Percentiles rank a stretch among this genome's conserved stretches.
Conservation (phyloP, 305 asterid genomes). For the Striga hermonthica region DNA sequence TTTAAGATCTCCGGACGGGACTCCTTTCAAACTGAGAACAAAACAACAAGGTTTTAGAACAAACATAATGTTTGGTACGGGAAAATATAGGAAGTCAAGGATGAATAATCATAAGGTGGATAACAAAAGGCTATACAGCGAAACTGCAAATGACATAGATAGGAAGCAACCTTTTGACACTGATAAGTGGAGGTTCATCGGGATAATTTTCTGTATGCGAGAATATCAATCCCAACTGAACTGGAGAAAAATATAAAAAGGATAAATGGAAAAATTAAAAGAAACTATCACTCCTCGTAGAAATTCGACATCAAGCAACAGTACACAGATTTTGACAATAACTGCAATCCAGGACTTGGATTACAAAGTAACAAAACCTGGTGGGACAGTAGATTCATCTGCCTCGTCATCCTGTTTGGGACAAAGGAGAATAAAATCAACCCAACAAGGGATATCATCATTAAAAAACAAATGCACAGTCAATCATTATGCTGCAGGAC, state of each 20-base stretch:
- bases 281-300: conserved; percentile 27
- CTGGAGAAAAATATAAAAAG: conserved; percentile 42
- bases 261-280: too few species aligned
- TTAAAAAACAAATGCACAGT: conserved; percentile 15
- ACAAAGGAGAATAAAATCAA: conserved; percentile 23
- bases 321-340: conserved; percentile 28
- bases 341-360: conserved; percentile 9
- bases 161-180: conserved; percentile 50
- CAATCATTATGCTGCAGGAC: conserved; percentile 17
- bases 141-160: too few species aligned
- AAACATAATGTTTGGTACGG: too few species aligned
- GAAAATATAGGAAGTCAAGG: too few species aligned
- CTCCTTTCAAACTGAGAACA: conserved; percentile 74
- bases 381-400: conserved; percentile 49
- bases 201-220: conserved; percentile 93
- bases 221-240: conserved; percentile 72
- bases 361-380: conserved; percentile 46
- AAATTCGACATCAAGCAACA: conserved; percentile 24
- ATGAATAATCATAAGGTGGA: too few species aligned
- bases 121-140: too few species aligned
- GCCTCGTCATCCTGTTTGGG: conserved; percentile 67
- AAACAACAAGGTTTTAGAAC: not conserved
- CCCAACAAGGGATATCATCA: conserved; percentile 18
- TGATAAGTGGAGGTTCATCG: conserved; percentile 89
- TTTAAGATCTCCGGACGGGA: conserved; percentile 62